Evolutionary conservation across 805 yeast genomes (phyloP).

Genomic region (Kazachstania bromeliacearum): DNA sequence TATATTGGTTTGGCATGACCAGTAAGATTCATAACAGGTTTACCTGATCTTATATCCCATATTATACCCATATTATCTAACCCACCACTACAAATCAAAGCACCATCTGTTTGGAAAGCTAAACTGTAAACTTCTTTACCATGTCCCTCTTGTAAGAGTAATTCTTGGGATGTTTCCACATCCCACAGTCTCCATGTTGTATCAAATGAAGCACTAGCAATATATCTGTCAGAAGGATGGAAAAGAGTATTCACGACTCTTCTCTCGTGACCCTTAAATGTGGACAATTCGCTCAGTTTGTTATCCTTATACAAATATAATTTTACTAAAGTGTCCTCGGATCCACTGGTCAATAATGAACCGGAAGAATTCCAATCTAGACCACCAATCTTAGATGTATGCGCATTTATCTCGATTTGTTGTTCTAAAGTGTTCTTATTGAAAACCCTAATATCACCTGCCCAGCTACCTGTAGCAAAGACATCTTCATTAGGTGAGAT

Average conservation of each 20-base stretch:
- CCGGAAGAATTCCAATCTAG: slow-evolving; percentile 49
- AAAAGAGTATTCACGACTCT: slow-evolving; percentile 53
- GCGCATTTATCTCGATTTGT: slow-evolving; percentile 9
- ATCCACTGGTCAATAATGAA: slow-evolving; percentile 33
- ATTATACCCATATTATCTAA: slow-evolving; percentile 60
- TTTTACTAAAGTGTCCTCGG: slow-evolving; percentile 36
- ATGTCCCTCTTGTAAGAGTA: slow-evolving; percentile 80
- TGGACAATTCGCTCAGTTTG: slow-evolving; percentile 15
- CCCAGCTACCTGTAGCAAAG: slow-evolving; percentile 75
- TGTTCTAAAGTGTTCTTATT: slow-evolving; percentile 32
- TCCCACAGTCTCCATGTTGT: slow-evolving; percentile 90
- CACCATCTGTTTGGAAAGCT: slow-evolving; percentile 66
- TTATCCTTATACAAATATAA: slow-evolving; percentile 26
- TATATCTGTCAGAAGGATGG: slow-evolving; percentile 51
- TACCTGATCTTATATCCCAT: slow-evolving; percentile 85
- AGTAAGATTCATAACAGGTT: slow-evolving; percentile 43
- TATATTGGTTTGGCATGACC: slow-evolving; percentile 71
- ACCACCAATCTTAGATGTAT: slow-evolving; percentile 60
- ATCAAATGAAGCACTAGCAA: slow-evolving; percentile 73
- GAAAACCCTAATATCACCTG: slow-evolving; percentile 55
- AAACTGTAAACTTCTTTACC: slow-evolving; percentile 57
- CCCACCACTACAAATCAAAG: slow-evolving; percentile 68
- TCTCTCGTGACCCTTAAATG: slow-evolving; percentile 37
- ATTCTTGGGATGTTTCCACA: slow-evolving; percentile 35
- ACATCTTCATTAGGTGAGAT: slow-evolving; percentile 28